phyloP scores from a whole-genome alignment of 2,329 filamentous ascomycete species.

The Aureobasidium lini region DNA sequence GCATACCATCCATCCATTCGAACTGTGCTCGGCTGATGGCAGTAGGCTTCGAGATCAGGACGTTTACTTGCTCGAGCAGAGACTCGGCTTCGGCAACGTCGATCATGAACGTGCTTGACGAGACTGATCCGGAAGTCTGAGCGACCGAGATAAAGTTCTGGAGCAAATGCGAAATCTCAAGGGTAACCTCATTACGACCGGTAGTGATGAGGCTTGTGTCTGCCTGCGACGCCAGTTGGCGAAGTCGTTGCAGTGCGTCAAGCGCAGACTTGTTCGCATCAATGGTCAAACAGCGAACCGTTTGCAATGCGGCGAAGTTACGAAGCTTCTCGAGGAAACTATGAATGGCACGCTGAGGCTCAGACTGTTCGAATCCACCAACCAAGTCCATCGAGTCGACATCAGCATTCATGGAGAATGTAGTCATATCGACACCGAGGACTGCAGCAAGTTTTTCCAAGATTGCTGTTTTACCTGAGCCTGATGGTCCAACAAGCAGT shows the following conservation, averaged over 20 bases:
- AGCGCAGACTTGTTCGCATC: neutral
- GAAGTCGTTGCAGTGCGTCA: neutral
- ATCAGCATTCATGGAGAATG: conserved; percentile 87
- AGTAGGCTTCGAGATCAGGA: conserved; percentile 46
- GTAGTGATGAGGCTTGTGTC: conserved; percentile 2
- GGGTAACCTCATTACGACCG: neutral
- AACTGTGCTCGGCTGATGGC: conserved; percentile 70
- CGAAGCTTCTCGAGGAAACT: conserved; percentile 47
- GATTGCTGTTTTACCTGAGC: conserved; percentile 77
- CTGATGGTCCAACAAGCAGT: conserved; percentile 78
- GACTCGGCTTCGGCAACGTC: conserved; percentile 10
- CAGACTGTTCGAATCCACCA: conserved; percentile 91
- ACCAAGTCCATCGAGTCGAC: conserved; percentile 96
- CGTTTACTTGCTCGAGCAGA: conserved; percentile 43
- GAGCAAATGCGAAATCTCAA: conserved; percentile 13
- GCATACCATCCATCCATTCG: conserved; percentile 90
- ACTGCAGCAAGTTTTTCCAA: conserved; percentile 73
- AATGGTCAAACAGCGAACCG: neutral
- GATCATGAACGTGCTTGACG: neutral
- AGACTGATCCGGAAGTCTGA: neutral
- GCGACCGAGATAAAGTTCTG: neutral
- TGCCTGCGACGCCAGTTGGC: neutral
- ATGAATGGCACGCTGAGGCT: conserved; percentile 66
- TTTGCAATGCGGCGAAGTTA: neutral
- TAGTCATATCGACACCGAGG: conserved; percentile 66